A percentile compares a stretch with the other conserved stretches of the same genome.
phyloP scores from a whole-genome alignment of 2,329 filamentous ascomycete genomes.

The Phialophora expanda region DNA sequence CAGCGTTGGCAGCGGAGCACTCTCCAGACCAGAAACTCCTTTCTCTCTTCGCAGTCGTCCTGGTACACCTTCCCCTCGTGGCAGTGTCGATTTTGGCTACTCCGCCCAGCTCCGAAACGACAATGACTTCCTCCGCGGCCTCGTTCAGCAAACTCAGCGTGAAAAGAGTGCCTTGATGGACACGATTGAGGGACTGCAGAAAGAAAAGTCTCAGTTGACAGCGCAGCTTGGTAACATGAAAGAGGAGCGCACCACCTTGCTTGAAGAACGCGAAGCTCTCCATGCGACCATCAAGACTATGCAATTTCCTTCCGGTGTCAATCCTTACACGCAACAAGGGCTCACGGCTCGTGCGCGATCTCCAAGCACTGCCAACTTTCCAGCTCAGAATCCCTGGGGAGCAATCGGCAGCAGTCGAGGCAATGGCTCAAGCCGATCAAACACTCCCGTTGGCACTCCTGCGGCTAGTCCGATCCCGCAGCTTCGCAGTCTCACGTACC shows the following conservation, averaged over 20 bases:
- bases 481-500: constrained; percentile 15
- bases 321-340: constrained; percentile 6
- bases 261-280: constrained; percentile 26
- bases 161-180: constrained; percentile 28
- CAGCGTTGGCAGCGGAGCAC: constrained; percentile 6
- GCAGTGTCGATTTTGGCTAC: constrained; percentile 24
- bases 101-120: constrained; percentile 25
- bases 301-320: constrained; percentile 14
- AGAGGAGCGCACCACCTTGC: constrained; percentile 14
- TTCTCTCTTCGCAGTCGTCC: constrained; percentile 12
- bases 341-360: constrained; percentile 5
- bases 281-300: constrained; percentile 26
- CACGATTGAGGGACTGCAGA: constrained; percentile 26
- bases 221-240: constrained; percentile 15
- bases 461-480: constrained; percentile 10
- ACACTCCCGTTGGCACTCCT: constrained; percentile 2
- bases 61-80: constrained; percentile 21
- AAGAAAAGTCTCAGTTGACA: constrained; percentile 21
- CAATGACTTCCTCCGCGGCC: constrained; percentile 25
- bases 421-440: constrained; percentile 8
- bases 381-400: constrained; percentile 25
- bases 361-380: constrained; percentile 14
- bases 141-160: constrained; percentile 24
- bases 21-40: constrained; percentile 20
- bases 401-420: constrained; percentile 26